Percentiles rank a stretch among this genome's conserved stretches.
Evolutionary conservation across 2,329 filamentous ascomycete genomes (phyloP).

Genomic region (Phoma herbarum): DNA sequence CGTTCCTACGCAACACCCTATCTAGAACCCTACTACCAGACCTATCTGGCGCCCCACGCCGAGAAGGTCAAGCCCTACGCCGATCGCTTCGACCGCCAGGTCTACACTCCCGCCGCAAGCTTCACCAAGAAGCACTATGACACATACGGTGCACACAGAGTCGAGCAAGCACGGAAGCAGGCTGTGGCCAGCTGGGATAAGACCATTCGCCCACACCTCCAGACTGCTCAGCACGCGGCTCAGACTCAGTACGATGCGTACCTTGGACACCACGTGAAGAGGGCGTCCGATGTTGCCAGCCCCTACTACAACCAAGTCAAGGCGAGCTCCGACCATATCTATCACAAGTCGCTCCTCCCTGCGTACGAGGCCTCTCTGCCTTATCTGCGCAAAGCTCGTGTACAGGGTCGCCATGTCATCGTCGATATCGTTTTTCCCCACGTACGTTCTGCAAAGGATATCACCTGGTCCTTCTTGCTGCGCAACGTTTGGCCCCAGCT

Average conservation of each 20-base stretch:
- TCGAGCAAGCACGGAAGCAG: conserved; percentile 72
- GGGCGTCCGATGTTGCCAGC: conserved; percentile 63
- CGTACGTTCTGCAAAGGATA: conserved; percentile 73
- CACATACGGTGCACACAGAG: conserved; percentile 77
- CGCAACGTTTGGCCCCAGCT: conserved; percentile 83
- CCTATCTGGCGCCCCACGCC: conserved; percentile 85
- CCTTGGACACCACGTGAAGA: conserved; percentile 77
- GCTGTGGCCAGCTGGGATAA: conserved; percentile 79
- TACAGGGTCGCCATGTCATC: conserved; percentile 71
- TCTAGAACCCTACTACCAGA: conserved; percentile 83
- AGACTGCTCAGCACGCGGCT: conserved; percentile 68
- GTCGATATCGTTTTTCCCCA: conserved; percentile 76
- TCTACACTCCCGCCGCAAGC: conserved; percentile 73
- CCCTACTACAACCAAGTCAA: conserved; percentile 78
- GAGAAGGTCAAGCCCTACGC: conserved; percentile 78
- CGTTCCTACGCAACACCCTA: conserved; percentile 75
- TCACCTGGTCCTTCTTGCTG: conserved; percentile 74
- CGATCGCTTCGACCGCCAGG: conserved; percentile 62
- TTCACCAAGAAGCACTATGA: conserved; percentile 69
- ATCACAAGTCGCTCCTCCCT: conserved; percentile 77
- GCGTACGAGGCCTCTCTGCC: conserved; percentile 78
- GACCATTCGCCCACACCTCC: conserved; percentile 77
- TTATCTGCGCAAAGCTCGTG: conserved; percentile 75
- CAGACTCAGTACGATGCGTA: conserved; percentile 73
- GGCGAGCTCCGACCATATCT: conserved; percentile 71